These are phyloP conservation scores for Botrytis cinerea DNA, from an alignment of 2,329 filamentous ascomycete genomes.

Conservation along the genomic window DNA sequence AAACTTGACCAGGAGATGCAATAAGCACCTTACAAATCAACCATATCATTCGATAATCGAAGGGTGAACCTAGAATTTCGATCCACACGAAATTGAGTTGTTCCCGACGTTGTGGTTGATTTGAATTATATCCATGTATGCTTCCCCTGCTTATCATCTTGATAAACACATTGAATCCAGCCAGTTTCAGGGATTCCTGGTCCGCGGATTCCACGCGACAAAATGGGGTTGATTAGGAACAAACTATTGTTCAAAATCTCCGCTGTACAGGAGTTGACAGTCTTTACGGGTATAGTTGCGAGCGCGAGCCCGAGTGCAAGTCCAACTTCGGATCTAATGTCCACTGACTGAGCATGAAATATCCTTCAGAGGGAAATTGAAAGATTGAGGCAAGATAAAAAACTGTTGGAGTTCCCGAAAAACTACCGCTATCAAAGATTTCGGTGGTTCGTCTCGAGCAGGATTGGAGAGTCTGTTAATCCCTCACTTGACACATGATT, in stretches of 20 bases:
- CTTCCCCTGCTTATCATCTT: not conserved
- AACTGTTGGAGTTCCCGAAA: not conserved
- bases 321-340: not conserved
- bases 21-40: not conserved
- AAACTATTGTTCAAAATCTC: not conserved
- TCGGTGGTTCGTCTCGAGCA: not conserved
- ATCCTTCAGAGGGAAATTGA: not conserved
- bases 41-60: not conserved
- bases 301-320: not conserved
- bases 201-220: not conserved
- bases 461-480: not conserved
- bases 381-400: not conserved
- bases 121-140: not conserved
- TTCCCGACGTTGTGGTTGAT: not conserved
- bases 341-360: not conserved
- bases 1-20: not conserved
- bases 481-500: slow-evolving; percentile 1
- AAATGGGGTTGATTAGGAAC: not conserved
- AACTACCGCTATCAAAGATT: not conserved
- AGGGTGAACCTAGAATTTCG: not conserved
- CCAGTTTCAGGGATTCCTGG: not conserved
- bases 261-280: not conserved
- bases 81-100: not conserved
- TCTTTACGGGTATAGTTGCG: not conserved
- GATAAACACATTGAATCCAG: not conserved